A percentile compares a stretch with the other conserved stretches of the same genome.
Evolutionary conservation across 306 rosid species (phyloP).

Genomic region (Vigna reflexopilosa): DNA sequence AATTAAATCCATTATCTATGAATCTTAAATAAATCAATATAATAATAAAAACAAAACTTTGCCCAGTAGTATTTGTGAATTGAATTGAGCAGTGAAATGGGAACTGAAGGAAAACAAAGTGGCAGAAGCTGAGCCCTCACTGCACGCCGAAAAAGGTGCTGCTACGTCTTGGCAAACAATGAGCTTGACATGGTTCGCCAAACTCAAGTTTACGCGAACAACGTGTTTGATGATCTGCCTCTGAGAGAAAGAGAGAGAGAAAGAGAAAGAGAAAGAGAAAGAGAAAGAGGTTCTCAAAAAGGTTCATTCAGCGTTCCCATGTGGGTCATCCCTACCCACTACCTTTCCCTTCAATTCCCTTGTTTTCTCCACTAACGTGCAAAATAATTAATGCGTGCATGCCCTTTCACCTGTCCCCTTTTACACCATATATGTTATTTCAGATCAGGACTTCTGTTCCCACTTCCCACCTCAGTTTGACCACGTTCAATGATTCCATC

Average conservation of each 20-base stretch:
- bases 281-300: constrained; percentile 22
- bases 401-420: constrained; percentile 24
- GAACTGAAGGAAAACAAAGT: not conserved
- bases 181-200: constrained; percentile 34
- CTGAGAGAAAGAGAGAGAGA: constrained; percentile 16
- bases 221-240: constrained; percentile 35
- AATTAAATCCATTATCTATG: too few relatives aligned
- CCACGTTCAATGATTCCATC: constrained; percentile 40
- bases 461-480: constrained; percentile 51
- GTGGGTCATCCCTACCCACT: constrained; percentile 52
- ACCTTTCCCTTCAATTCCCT: constrained; percentile 39
- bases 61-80: not conserved
- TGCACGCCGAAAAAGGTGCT: constrained; percentile 50
- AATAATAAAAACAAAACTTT: not conserved
- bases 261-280: too few relatives aligned
- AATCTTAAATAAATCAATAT: too few relatives aligned
- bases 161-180: constrained; percentile 20
- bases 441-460: constrained; percentile 36
- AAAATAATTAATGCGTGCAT: constrained; percentile 48
- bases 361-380: constrained; percentile 41
- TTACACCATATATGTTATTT: constrained; percentile 25
- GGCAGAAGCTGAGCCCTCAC: not conserved
- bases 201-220: constrained; percentile 26
- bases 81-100: not conserved
- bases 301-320: constrained; percentile 38